These are phyloP conservation scores for Neobulgaria alba DNA, from an alignment of 2,329 filamentous ascomycete genomes.

Conservation along the genomic window DNA sequence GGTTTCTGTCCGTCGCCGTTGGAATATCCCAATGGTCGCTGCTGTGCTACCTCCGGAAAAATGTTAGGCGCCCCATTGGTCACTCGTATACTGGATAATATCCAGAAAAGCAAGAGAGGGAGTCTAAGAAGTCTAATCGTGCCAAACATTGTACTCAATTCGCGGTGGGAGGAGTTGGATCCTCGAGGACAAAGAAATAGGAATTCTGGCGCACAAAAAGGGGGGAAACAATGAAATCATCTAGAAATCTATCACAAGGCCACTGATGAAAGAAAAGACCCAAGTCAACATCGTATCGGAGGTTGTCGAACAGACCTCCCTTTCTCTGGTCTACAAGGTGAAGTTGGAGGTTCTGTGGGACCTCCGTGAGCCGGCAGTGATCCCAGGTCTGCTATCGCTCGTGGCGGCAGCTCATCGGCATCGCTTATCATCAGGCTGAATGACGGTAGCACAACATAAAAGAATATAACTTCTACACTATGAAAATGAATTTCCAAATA, in stretches of 20 bases:
- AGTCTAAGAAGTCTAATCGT: slow-evolving; percentile 4
- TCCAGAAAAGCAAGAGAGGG: slow-evolving; percentile 7
- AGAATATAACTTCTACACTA: too few species aligned
- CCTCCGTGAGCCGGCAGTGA: too few species aligned
- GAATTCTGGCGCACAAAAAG: slow-evolving; percentile 4
- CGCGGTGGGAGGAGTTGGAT: slow-evolving; percentile 4
- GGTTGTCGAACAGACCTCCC: too few species aligned
- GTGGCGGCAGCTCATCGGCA: too few species aligned
- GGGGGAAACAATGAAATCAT: slow-evolving; percentile 16
- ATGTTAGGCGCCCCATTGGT: slow-evolving; percentile 4
- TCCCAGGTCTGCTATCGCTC: too few species aligned
- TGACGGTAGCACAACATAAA: too few species aligned
- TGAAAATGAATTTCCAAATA: too few species aligned
- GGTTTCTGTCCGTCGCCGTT: slow-evolving; percentile 6
- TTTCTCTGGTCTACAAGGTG: too few species aligned
- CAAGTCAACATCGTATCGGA: too few species aligned
- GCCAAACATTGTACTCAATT: slow-evolving; percentile 11
- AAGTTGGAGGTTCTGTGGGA: too few species aligned
- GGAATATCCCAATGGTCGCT: slow-evolving; percentile 4
- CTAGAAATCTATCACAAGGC: slow-evolving; percentile 9
- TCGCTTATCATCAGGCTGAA: too few species aligned
- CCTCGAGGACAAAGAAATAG: slow-evolving; percentile 10
- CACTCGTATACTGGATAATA: slow-evolving; percentile 1
- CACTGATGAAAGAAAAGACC: too few species aligned
- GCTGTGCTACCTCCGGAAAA: slow-evolving; percentile 1